These are phyloP conservation scores for Ramaria rubella DNA, from an alignment of 768 basidiomycete genomes.

Conservation along the genomic window DNA sequence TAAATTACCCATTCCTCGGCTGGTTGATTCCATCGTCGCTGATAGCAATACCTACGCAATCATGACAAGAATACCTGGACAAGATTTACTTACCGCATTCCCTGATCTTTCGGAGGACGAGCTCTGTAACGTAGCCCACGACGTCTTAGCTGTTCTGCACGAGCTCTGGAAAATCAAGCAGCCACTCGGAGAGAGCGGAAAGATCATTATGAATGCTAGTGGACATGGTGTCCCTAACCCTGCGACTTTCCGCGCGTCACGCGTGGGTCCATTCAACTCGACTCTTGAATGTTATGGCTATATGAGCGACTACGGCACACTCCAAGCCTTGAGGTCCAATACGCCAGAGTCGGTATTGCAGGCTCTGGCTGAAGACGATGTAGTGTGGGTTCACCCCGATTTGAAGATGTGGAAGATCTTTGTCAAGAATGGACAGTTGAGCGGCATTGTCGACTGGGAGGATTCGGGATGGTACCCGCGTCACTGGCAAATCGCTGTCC, in stretches of 20 bases:
- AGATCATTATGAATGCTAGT: slow-evolving; percentile 22
- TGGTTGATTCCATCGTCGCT: slow-evolving; percentile 16
- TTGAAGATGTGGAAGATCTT: slow-evolving; percentile 19
- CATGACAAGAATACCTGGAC: slow-evolving; percentile 20
- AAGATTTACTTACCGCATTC: slow-evolving; percentile 10
- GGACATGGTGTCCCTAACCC: slow-evolving; percentile 21
- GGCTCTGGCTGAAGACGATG: slow-evolving; percentile 8
- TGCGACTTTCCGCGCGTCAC: slow-evolving; percentile 8
- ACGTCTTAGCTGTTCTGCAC: slow-evolving; percentile 12
- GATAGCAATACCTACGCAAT: slow-evolving; percentile 17
- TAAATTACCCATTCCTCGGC: slow-evolving; percentile 19
- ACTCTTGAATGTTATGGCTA: slow-evolving; percentile 17
- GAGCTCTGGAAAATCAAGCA: slow-evolving; percentile 19
- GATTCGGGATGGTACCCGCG: slow-evolving; percentile 20
- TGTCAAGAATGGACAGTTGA: slow-evolving; percentile 17
- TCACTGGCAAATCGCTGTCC: slow-evolving; percentile 19
- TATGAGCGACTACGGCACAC: not conserved
- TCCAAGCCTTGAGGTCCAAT: not conserved
- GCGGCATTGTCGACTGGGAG: slow-evolving; percentile 23
- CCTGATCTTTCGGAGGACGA: not conserved
- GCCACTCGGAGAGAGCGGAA: slow-evolving; percentile 12
- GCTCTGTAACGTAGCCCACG: slow-evolving; percentile 3
- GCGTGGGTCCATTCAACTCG: slow-evolving; percentile 17
- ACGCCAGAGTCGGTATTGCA: no score
- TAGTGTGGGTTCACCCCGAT: slow-evolving; percentile 19